Conservation (phyloP, 1,284 basidiomycete genomes). For the Boletus sp. region DNA sequence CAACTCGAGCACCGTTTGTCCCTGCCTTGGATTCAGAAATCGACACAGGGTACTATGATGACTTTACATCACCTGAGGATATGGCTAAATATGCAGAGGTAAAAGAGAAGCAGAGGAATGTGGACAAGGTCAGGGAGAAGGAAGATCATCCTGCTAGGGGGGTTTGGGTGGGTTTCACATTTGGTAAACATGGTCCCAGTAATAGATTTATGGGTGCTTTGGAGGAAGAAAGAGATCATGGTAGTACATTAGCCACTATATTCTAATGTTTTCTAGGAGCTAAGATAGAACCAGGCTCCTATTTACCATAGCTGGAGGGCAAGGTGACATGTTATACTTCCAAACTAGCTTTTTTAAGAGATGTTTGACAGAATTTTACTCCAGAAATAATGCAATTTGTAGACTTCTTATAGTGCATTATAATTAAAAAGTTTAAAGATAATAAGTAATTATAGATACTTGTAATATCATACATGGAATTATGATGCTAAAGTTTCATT, state of each 20-base stretch:
- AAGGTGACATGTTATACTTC: no score
- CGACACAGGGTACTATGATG: conserved; percentile 99
- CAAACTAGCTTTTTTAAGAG: no score
- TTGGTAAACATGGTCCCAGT: conserved; percentile 84
- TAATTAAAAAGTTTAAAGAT: no score
- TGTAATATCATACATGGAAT: no score
- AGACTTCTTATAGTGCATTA: no score
- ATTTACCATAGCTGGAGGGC: no score
- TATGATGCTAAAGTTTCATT: no score
- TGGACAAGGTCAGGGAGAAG: conserved; percentile 90
- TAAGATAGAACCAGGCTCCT: no score
- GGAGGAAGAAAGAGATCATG: conserved; percentile 48
- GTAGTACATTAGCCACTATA: conserved; percentile 64
- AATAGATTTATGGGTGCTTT: conserved; percentile 42
- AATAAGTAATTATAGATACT: no score
- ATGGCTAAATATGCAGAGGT: conserved; percentile 99
- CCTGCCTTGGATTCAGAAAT: conserved; percentile 94
- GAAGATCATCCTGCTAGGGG: conserved; percentile 76
- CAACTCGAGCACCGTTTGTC: conserved; percentile 89
- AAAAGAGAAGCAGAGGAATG: conserved; percentile 95
- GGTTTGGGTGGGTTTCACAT: conserved; percentile 98
- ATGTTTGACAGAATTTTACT: no score
- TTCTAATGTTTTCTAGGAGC: conserved; percentile 44
- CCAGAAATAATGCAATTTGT: no score
- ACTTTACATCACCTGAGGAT: conserved; percentile 90